Evolutionary conservation across 441 rosid species (phyloP).

Genomic region (Populus hybrid): DNA sequence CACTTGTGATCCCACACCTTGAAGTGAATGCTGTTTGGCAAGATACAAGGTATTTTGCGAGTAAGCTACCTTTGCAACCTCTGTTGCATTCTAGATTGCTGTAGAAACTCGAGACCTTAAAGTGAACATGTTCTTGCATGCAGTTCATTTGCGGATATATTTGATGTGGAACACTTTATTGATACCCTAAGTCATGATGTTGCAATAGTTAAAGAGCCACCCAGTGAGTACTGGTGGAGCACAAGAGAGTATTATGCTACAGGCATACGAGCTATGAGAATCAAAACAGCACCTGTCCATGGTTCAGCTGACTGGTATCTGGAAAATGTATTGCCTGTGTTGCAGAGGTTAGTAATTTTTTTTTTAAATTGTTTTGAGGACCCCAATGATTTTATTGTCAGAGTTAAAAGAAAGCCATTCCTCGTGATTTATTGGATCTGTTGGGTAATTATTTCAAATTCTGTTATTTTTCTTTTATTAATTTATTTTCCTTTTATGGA

Average conservation of each 20-base stretch:
- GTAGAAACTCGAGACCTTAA: constrained; percentile 22
- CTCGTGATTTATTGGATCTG: neutral
- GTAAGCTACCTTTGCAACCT: constrained; percentile 14
- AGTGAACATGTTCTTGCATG: constrained; percentile 19
- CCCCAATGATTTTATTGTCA: neutral
- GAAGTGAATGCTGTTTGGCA: constrained; percentile 83
- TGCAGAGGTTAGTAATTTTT: constrained; percentile 57
- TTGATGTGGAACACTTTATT: constrained; percentile 88
- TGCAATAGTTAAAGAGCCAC: constrained; percentile 69
- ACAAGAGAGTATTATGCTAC: constrained; percentile 88
- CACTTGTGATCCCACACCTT: constrained; percentile 66
- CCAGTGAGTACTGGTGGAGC: constrained; percentile 80
- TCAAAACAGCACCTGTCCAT: constrained; percentile 94
- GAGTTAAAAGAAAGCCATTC: neutral
- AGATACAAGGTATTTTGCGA: constrained; percentile 61
- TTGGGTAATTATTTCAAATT: neutral
- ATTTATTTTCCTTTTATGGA: neutral
- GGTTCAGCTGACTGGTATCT: constrained; percentile 90
- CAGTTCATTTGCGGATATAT: constrained; percentile 89
- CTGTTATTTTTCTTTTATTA: neutral
- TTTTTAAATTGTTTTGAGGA: neutral
- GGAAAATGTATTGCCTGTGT: constrained; percentile 81
- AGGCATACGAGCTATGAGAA: constrained; percentile 79
- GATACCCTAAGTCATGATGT: constrained; percentile 63
- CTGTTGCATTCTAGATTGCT: neutral